phyloP scores from a whole-genome alignment of 1,284 basidiomycete species.

The Rhodotorula sp. region DNA sequence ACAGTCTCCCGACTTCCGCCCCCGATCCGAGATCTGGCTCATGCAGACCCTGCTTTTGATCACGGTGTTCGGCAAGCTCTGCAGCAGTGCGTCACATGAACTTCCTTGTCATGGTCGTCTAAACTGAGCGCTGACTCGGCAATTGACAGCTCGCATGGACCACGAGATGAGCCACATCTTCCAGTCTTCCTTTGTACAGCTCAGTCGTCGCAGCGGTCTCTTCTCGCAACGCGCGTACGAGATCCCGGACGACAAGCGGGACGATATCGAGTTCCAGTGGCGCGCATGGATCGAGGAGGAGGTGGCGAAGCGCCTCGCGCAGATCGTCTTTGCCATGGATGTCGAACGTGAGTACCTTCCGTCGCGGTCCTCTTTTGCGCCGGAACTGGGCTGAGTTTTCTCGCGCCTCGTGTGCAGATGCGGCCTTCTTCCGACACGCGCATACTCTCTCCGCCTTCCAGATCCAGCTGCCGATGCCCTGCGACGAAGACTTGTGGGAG shows the following conservation, averaged over 20 bases:
- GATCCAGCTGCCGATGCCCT: constrained; percentile 42
- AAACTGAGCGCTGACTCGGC: neutral
- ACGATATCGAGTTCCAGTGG: constrained; percentile 40
- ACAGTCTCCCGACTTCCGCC: constrained; percentile 38
- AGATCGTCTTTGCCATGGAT: constrained; percentile 41
- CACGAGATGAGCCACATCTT: constrained; percentile 44
- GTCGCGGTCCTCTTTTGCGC: neutral
- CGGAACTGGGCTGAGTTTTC: neutral
- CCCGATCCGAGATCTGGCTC: constrained; percentile 40
- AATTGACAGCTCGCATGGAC: constrained; percentile 21
- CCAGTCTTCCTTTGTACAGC: constrained; percentile 37
- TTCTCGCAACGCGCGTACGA: constrained; percentile 33
- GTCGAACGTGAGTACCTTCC: constrained; percentile 38
- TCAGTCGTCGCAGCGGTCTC: constrained; percentile 33
- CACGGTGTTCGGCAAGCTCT: constrained; percentile 38
- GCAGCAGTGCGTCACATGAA: constrained; percentile 25
- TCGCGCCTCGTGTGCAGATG: constrained; percentile 18
- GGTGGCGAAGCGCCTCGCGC: constrained; percentile 39
- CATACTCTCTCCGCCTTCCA: constrained; percentile 45
- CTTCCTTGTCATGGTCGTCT: no score
- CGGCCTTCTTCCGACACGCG: constrained; percentile 44
- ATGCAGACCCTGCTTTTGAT: constrained; percentile 36
- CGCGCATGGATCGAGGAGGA: constrained; percentile 44
- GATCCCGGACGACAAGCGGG: constrained; percentile 22
- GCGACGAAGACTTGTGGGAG: constrained; percentile 43